Conservation (phyloP, 164 flowering plant species). For the Kingdonia uniflora region DNA sequence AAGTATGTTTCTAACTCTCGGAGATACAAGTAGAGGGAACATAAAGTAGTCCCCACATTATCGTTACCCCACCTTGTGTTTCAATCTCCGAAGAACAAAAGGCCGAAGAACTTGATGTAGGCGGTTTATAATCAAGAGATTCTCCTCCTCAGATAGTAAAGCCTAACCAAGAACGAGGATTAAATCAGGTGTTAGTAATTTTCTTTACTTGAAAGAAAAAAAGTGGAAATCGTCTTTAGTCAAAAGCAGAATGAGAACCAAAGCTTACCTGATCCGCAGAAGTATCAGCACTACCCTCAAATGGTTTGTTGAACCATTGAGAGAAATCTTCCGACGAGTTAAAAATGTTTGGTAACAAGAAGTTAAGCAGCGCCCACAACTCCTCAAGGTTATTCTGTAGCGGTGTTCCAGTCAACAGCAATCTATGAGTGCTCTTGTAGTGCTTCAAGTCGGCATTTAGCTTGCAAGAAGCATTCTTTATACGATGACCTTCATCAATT, state of each 20-base stretch:
- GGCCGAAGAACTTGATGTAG: conserved; percentile 99
- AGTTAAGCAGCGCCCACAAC: conserved; percentile 95
- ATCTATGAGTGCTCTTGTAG: conserved; percentile 81
- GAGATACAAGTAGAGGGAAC: too few relatives aligned
- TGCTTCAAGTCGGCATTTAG: conserved; percentile 91
- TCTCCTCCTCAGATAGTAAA: conserved; percentile 93
- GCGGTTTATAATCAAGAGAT: conserved; percentile 93
- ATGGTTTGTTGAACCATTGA: conserved; percentile 99
- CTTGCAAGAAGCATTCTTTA: conserved; percentile 97
- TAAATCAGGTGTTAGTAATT: too few relatives aligned
- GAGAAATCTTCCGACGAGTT: conserved; percentile 98
- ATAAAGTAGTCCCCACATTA: too few relatives aligned
- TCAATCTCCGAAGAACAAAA: conserved; percentile 93
- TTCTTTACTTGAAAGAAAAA: too few relatives aligned
- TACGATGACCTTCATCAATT: conserved; percentile 98
- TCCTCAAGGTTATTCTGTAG: conserved; percentile 98
- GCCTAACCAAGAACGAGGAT: conserved; percentile 39
- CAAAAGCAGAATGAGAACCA: background rate
- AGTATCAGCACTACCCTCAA: conserved; percentile 81
- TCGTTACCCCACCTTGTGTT: conserved; percentile 67
- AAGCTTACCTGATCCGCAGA: conserved; percentile 77
- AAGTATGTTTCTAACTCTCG: too few relatives aligned
- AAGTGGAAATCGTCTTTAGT: too few relatives aligned
- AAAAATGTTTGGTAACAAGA: conserved; percentile 92
- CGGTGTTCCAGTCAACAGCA: conserved; percentile 96